Conservation (phyloP, 768 basidiomycete genomes). For the Russula foetens region DNA sequence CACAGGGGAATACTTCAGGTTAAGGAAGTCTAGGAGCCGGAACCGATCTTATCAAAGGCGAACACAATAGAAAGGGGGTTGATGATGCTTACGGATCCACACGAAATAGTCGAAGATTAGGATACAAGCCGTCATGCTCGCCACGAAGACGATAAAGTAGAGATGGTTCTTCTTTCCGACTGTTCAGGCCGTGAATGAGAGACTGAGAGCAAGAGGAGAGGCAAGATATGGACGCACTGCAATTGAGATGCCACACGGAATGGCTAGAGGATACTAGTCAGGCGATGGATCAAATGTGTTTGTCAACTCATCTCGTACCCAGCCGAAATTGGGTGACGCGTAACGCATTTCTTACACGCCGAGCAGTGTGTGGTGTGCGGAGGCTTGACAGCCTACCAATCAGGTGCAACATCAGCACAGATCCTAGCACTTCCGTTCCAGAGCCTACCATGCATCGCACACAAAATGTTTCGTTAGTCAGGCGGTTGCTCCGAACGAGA, state of each 20-base stretch:
- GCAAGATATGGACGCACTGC: background rate
- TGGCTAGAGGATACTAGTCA: background rate
- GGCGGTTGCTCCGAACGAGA: background rate
- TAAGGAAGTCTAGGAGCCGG: background rate
- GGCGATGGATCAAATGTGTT: background rate
- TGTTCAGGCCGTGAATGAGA: background rate
- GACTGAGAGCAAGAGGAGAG: background rate
- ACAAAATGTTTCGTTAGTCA: background rate
- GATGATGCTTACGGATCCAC: background rate
- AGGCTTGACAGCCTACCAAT: background rate
- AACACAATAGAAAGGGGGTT: background rate
- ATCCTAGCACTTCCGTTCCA: background rate
- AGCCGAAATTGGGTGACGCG: background rate
- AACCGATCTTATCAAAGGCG: background rate
- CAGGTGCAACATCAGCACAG: background rate
- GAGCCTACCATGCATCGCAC: background rate
- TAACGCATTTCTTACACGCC: slow-evolving; percentile 5
- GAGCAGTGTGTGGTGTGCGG: background rate
- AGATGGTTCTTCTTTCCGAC: slow-evolving; percentile 5
- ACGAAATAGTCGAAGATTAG: background rate
- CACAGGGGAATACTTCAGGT: background rate
- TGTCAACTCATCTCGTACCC: background rate
- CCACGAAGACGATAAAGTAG: background rate
- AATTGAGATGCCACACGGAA: background rate
- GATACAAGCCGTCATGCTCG: background rate